Conservation (phyloP, 75 land plant genomes). For the Cunninghamia lanceolata region DNA sequence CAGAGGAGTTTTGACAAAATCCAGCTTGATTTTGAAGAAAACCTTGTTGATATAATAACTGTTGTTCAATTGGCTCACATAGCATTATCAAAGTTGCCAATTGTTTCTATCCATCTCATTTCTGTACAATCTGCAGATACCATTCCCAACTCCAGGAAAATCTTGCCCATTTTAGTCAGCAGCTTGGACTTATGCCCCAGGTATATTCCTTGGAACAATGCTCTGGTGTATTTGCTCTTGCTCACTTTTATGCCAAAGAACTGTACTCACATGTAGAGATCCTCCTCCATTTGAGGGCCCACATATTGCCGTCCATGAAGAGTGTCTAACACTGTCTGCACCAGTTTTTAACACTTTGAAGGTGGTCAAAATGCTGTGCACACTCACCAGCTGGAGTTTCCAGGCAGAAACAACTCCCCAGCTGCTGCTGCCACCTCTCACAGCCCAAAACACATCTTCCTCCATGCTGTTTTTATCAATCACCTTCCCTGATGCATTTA, state of each 20-base stretch:
- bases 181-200: background rate
- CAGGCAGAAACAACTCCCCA: background rate
- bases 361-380: no score
- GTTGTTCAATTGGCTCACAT: no score
- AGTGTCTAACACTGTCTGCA: background rate
- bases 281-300: background rate
- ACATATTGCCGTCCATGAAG: background rate
- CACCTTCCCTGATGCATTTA: conserved; percentile 26
- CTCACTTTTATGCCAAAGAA: background rate
- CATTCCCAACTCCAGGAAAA: background rate
- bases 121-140: background rate
- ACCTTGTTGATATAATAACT: no score
- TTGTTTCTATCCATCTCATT: no score
- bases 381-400: background rate
- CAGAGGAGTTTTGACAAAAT: no score
- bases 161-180: background rate
- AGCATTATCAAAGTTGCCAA: no score
- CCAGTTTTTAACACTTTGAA: background rate
- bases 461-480: conserved; percentile 28
- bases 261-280: background rate
- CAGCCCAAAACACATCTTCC: conserved; percentile 17
- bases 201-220: background rate
- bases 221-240: background rate
- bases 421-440: conserved; percentile 33
- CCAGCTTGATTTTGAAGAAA: no score